phyloP scores from a whole-genome alignment of 2,329 filamentous ascomycete species.

The Westerdykella ornata region DNA sequence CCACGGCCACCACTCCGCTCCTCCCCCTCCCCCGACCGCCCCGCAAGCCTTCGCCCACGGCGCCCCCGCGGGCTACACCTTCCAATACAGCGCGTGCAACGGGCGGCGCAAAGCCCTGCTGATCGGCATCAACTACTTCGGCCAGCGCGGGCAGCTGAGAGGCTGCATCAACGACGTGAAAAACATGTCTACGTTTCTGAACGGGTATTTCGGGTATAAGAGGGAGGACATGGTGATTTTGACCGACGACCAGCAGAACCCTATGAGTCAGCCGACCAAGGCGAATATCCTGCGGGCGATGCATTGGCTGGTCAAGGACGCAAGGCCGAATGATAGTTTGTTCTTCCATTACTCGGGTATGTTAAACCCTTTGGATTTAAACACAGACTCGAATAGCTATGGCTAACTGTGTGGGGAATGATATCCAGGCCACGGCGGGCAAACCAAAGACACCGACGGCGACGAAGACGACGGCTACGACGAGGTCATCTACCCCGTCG shows the following conservation, averaged over 20 bases:
- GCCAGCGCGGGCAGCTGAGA: slow-evolving; percentile 79
- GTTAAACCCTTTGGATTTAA: slow-evolving; percentile 18
- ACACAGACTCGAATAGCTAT: too few species aligned
- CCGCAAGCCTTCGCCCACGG: slow-evolving; percentile 55
- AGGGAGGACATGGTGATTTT: slow-evolving; percentile 95
- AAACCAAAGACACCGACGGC: slow-evolving; percentile 70
- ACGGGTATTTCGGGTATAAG: slow-evolving; percentile 84
- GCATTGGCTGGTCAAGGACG: slow-evolving; percentile 97
- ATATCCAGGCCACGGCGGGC: slow-evolving; percentile 65
- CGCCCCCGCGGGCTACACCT: slow-evolving; percentile 72
- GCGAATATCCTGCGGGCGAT: slow-evolving; percentile 91
- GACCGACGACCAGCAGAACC: slow-evolving; percentile 94
- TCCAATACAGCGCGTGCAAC: slow-evolving; percentile 87
- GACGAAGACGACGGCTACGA: slow-evolving; percentile 78
- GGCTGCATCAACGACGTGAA: slow-evolving; percentile 97
- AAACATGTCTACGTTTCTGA: slow-evolving; percentile 90
- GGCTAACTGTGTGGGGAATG: background rate
- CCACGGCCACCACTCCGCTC: slow-evolving; percentile 53
- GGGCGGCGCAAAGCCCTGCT: slow-evolving; percentile 81
- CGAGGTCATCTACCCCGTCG: slow-evolving; percentile 77
- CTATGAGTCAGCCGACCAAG: slow-evolving; percentile 94
- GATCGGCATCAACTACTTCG: slow-evolving; percentile 96
- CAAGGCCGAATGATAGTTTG: slow-evolving; percentile 82
- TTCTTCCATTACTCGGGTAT: slow-evolving; percentile 96
- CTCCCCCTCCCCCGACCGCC: slow-evolving; percentile 58